Evolutionary conservation across 2,329 filamentous ascomycete species (phyloP), one percentile per base, ranked within the genome.

Genomic region (Nakataea oryzae): DNA sequence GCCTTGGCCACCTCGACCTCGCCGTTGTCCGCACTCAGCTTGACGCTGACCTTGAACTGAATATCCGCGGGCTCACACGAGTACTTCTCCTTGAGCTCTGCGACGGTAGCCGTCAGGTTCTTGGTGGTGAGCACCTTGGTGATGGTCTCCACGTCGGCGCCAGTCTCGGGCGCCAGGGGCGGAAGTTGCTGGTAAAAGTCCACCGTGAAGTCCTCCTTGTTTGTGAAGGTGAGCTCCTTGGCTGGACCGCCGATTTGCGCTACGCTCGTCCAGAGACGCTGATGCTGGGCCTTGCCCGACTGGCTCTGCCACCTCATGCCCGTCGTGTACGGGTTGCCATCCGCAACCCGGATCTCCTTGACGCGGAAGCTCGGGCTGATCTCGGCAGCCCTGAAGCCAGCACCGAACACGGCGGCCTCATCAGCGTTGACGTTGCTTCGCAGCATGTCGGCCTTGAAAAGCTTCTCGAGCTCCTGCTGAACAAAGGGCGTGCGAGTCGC

Each of bases 381-480:
- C 68, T 91, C 86, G 61, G 95, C 95, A 60, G 91, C 95, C 71
- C 93, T 91, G 81, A 99, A 97, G 30, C 89, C 93, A 62, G 95
- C 93, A 69, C 95, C 95, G 74, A 97, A 96, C 12, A 96, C 95
- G 60, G 95, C 95, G 28, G 95, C 89, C 76, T 99, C 95, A 70
- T 99, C 95, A 13, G 93, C 90, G 77, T 99, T 99, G 71, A 99
- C 95, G 69, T 96, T 99, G 70, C 88, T 89, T 66, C 92, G 88
- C 64, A 99, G 81, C 79, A 96, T 97, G 60, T 89, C 86, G 9
- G 86, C 75, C 24, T 82, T 84, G 60, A 87, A 83, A 56, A 90
- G 75, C 65, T 86, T 84, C 76, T 97, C 92, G 21, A 99, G 85
- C 69, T 89, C 83, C 75, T 88, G 93, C 74, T 97, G 93, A 13